Conservation (phyloP, 345 rosid genomes). For the Eucalyptus camaldulensis region DNA sequence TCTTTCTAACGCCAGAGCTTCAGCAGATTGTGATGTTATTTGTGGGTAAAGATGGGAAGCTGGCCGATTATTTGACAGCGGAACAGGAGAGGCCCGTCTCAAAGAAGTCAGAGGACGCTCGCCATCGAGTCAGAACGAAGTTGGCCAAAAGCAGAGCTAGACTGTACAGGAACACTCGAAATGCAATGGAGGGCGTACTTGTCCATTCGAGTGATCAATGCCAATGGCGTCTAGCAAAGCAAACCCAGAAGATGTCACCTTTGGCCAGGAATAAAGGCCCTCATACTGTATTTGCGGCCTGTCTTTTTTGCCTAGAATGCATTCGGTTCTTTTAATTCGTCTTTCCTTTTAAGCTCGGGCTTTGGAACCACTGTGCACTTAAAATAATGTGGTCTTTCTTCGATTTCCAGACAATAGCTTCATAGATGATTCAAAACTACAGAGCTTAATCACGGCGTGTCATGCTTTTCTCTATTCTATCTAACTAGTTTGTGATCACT, state of each 20-base stretch:
- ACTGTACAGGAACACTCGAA: background rate
- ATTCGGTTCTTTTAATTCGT: background rate
- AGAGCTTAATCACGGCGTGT: too few species aligned
- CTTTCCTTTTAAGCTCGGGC: too few species aligned
- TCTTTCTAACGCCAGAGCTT: background rate
- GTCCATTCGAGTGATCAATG: background rate
- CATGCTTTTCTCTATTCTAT: too few species aligned
- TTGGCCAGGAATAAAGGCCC: too few species aligned
- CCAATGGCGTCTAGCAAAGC: background rate
- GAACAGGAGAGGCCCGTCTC: background rate
- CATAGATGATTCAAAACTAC: too few species aligned
- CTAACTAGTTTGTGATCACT: too few species aligned
- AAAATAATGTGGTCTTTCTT: too few species aligned
- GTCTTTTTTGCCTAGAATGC: background rate
- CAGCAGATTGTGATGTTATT: background rate
- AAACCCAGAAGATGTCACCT: background rate
- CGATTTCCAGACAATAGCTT: too few species aligned
- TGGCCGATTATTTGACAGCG: background rate
- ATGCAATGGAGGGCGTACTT: background rate
- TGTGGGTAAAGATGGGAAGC: background rate
- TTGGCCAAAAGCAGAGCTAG: background rate
- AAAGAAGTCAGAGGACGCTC: background rate
- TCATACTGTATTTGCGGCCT: background rate
- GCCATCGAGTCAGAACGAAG: too few species aligned
- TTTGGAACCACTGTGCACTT: too few species aligned